Base-by-base conservation (phyloP, 495 filamentous ascomycete genomes). In the Aspergillus incahuasiensis region DNA sequence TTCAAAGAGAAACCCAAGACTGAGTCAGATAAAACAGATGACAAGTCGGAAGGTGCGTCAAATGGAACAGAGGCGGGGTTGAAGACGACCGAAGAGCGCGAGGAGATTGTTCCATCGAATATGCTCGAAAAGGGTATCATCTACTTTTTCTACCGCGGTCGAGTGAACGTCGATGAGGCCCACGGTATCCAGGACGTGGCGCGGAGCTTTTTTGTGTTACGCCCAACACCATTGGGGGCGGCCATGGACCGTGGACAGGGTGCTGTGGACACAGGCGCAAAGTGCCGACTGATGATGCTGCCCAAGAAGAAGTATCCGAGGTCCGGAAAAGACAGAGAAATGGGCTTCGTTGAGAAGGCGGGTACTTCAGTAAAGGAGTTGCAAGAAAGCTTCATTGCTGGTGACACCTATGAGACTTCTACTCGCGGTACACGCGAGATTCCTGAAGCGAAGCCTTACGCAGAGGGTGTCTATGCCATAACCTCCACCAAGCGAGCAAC, bases 121-220 rank as follows among this genome's bases (percentile, higher is more conserved):
- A 83, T 94, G 24, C 76, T 96, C 11, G 92, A 97, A 63, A 96
- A 96, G 61, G 92, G 92, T 3, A 80, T 96, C 59, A 88, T 97
- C 59, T 96, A 96, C 76, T 95, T 96, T 80, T 96, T 96, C 76
- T 86, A 85, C 66, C 86, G 91, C 40, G 82, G 82, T 9, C 84
- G 90, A 21, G 89, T 96, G 49, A 81, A 80, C 52, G 78, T 89
- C 18, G 80, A 90, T 12, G 81, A 90, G 11, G 86, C 92, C 9
- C 77, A 85, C n/a, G 69, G 77, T 54, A 70, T 91, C 7, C 64
- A 75, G 35, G 91, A 96, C 28, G 79, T 96, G 39, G 82, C 88
- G 20, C 87, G 89, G 55, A 90, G 81, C 62, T 94, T 90, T 70
- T 83, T 96, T 55, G 78, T 96, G 28, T 81, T 97, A 2, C 85